phyloP scores from a whole-genome alignment of 495 filamentous ascomycete genomes.

The Penicillium psychrofluorescens region DNA sequence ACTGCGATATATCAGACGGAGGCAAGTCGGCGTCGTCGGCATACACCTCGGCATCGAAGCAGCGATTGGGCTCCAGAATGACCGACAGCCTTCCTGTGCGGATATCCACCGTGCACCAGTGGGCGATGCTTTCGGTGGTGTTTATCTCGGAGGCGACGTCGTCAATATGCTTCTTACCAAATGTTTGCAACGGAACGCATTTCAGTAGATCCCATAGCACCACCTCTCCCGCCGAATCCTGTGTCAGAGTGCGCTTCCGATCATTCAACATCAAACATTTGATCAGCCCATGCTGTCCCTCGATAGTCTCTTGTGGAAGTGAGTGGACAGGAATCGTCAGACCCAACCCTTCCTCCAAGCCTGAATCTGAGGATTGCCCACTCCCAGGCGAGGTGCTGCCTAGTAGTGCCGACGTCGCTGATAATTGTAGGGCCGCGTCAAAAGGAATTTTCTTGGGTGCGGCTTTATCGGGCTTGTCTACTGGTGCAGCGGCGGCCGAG shows the following conservation, averaged over 20 bases:
- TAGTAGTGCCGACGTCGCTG: slow-evolving; percentile 72
- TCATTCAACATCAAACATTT: slow-evolving; percentile 93
- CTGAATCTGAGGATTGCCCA: slow-evolving; percentile 47
- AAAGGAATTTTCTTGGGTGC: slow-evolving; percentile 62
- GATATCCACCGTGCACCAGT: slow-evolving; percentile 93
- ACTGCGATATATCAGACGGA: slow-evolving; percentile 58
- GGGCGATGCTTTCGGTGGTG: slow-evolving; percentile 77
- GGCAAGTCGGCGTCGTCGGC: slow-evolving; percentile 72
- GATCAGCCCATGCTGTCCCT: slow-evolving; percentile 91
- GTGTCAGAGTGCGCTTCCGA: slow-evolving; percentile 75
- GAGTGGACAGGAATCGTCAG: slow-evolving; percentile 60
- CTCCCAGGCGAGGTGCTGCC: slow-evolving; percentile 40
- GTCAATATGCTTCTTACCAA: slow-evolving; percentile 88
- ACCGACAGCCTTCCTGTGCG: slow-evolving; percentile 86
- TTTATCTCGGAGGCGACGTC: slow-evolving; percentile 86
- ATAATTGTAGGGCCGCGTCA: slow-evolving; percentile 68
- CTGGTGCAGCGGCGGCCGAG: slow-evolving; percentile 8
- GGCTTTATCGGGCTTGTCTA: slow-evolving; percentile 4
- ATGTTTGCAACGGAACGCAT: slow-evolving; percentile 79
- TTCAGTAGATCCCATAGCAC: slow-evolving; percentile 88
- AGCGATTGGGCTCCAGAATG: slow-evolving; percentile 87
- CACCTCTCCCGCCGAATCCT: slow-evolving; percentile 96
- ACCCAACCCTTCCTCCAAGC: slow-evolving; percentile 51
- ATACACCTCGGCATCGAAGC: slow-evolving; percentile 97
- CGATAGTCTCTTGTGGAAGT: slow-evolving; percentile 78